Conservation (phyloP, 768 basidiomycete genomes). For the Sarcodon aspratus region DNA sequence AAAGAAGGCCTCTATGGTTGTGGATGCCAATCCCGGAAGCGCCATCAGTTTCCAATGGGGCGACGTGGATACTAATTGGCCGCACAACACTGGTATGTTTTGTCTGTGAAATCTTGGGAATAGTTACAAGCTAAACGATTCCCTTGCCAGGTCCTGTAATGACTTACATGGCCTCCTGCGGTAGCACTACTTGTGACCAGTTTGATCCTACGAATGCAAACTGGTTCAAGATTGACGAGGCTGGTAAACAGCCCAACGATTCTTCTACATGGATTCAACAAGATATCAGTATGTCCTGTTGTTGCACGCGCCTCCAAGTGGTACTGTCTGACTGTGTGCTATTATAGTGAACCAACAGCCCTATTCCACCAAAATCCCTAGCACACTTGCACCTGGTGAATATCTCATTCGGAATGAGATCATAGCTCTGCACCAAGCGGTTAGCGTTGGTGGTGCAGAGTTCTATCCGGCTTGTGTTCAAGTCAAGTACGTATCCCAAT, state of each 20-base stretch:
- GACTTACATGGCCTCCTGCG: conserved; percentile 65
- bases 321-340: conserved; percentile 1
- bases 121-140: background rate
- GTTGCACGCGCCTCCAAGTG: background rate
- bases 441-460: conserved; percentile 51
- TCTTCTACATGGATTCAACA: conserved; percentile 16
- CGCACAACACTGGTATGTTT: conserved; percentile 34
- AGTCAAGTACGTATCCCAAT: conserved; percentile 6
- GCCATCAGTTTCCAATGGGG: conserved; percentile 39
- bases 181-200: conserved; percentile 39
- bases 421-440: conserved; percentile 63
- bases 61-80: conserved; percentile 19
- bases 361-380: conserved; percentile 19
- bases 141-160: conserved; percentile 38
- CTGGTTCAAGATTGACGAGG: conserved; percentile 56
- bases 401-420: conserved; percentile 76
- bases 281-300: conserved; percentile 13
- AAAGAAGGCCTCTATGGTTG: conserved; percentile 32
- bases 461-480: conserved; percentile 70
- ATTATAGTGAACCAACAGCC: conserved; percentile 13
- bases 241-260: conserved; percentile 13
- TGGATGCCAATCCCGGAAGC: conserved; percentile 48
- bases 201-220: conserved; percentile 48
- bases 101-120: background rate
- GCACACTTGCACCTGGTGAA: conserved; percentile 48